Percentiles rank a stretch among this genome's conserved stretches.
phyloP scores from a whole-genome alignment of 495 filamentous ascomycete genomes.

The Barbatosphaeria neglecta region DNA sequence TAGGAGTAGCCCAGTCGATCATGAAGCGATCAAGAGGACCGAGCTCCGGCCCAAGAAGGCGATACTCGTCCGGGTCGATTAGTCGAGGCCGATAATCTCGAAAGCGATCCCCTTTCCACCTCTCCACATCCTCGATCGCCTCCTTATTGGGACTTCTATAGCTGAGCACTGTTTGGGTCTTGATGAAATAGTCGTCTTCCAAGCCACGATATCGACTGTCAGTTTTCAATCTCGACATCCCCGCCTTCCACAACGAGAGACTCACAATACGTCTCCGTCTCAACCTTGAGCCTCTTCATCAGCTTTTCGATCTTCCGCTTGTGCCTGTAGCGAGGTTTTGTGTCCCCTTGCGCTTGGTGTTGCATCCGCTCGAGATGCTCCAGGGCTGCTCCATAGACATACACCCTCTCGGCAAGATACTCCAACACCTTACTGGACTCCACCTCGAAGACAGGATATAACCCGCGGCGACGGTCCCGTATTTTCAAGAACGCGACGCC shows the following conservation, averaged over 20 bases:
- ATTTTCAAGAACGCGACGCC: background rate
- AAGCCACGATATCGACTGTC: background rate
- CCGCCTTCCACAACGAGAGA: background rate
- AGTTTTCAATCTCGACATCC: background rate
- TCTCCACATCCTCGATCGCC: background rate
- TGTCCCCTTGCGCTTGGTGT: background rate
- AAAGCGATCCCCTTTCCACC: background rate
- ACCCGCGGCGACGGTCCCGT: background rate
- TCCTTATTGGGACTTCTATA: background rate
- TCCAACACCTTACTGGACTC: background rate
- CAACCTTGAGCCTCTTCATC: background rate
- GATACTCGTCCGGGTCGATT: background rate
- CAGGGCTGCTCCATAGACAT: background rate
- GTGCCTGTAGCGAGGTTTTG: background rate
- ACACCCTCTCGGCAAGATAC: background rate
- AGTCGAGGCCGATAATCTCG: background rate
- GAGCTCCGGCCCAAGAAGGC: background rate
- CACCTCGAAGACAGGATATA: background rate
- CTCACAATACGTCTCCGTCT: background rate
- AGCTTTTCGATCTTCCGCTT: background rate
- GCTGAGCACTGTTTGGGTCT: background rate
- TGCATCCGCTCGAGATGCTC: background rate
- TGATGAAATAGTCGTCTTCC: background rate
- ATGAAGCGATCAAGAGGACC: background rate
- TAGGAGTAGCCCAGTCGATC: background rate